Percentiles rank a stretch among this genome's conserved stretches.
Evolutionary conservation across 495 filamentous ascomycete species (phyloP).

Genomic region (Oleoguttula mirabilis): DNA sequence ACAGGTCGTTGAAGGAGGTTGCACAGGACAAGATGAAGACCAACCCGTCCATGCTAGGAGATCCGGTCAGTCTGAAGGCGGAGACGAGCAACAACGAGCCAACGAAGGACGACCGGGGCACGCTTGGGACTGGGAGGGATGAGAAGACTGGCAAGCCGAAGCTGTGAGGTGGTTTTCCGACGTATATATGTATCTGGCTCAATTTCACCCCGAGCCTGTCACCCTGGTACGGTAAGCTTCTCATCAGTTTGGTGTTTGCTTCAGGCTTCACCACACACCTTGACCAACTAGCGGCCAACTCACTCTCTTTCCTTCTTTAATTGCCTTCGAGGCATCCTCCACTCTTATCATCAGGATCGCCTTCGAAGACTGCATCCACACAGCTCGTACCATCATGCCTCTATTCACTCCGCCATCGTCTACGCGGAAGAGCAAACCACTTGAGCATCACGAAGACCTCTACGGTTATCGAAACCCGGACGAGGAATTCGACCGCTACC

Average conservation of each 20-base stretch:
- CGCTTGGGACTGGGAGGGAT: constrained; percentile 6
- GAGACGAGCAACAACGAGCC: constrained; percentile 19
- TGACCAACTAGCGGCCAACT: not conserved
- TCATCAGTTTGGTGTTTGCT: not conserved
- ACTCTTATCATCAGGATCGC: too few species aligned
- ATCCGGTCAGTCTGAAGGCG: constrained; percentile 24
- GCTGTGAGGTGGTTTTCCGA: constrained; percentile 1
- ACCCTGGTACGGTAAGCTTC: not conserved
- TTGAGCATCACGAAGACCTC: constrained; percentile 15
- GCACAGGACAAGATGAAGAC: constrained; percentile 13
- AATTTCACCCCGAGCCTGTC: too few species aligned
- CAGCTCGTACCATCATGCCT: too few species aligned
- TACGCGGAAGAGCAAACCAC: too few species aligned
- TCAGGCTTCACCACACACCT: not conserved
- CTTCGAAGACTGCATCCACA: too few species aligned
- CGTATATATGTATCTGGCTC: too few species aligned
- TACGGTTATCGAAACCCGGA: constrained; percentile 6
- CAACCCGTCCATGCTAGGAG: constrained; percentile 19
- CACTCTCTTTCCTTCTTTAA: not conserved
- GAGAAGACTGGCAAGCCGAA: constrained; percentile 6
- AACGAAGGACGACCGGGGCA: constrained; percentile 21
- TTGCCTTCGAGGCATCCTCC: too few species aligned
- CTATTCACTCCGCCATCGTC: too few species aligned
- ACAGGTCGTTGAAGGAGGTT: constrained; percentile 10
- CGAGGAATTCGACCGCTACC: constrained; percentile 2